phyloP scores from a whole-genome alignment of 768 basidiomycete species.

The Leccinum subgranulosum region DNA sequence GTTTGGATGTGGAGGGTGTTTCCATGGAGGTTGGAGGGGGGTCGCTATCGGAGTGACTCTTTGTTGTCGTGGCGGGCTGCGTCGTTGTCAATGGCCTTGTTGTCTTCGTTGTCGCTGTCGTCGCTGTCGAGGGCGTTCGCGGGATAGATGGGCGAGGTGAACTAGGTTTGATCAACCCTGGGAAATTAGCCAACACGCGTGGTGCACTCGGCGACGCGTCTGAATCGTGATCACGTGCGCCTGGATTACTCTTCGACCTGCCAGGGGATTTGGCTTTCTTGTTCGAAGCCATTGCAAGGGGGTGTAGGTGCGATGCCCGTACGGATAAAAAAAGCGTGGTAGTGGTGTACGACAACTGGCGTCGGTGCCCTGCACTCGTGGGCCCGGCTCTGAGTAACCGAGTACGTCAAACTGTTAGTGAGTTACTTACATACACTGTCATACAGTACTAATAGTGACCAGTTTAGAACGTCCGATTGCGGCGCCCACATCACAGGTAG shows the following conservation, averaged over 20 bases:
- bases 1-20: slow-evolving; percentile 34
- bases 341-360: background rate
- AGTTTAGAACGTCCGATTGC: background rate
- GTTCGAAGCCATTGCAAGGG: slow-evolving; percentile 7
- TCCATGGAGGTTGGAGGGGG: slow-evolving; percentile 2
- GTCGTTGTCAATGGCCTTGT: background rate
- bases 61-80: background rate
- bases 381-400: slow-evolving; percentile 11
- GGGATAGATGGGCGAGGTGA: background rate
- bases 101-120: slow-evolving; percentile 1
- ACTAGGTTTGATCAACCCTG: slow-evolving; percentile 27
- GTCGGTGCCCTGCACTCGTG: background rate
- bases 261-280: background rate
- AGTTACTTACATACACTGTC: background rate
- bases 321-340: background rate
- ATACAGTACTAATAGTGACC: background rate
- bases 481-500: no score
- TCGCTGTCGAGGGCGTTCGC: background rate
- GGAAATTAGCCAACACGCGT: slow-evolving; percentile 27
- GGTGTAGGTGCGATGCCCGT: background rate
- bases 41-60: slow-evolving; percentile 1
- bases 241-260: background rate
- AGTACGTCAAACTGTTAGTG: slow-evolving; percentile 14
- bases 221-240: slow-evolving; percentile 30
- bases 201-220: slow-evolving; percentile 21